Percentiles rank a stretch among this genome's conserved stretches.
phyloP scores from a whole-genome alignment of 1,284 basidiomycete species.

The Tremellales sp. region DNA sequence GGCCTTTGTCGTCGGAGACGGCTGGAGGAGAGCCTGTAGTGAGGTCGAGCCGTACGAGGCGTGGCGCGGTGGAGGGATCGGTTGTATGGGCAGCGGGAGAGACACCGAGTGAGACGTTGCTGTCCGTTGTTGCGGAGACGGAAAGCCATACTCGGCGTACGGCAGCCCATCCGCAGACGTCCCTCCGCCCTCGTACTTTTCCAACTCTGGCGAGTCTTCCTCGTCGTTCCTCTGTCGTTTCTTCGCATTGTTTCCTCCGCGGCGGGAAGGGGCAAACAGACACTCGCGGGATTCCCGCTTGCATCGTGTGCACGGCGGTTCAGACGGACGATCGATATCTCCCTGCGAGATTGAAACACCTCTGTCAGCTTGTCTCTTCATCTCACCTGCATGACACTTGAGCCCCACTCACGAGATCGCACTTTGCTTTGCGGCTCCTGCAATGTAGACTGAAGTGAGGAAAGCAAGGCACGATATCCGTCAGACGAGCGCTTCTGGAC shows the following conservation, averaged over 20 bases:
- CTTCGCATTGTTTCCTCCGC: slow-evolving; percentile 43
- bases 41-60: slow-evolving; percentile 11
- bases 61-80: neutral
- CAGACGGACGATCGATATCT: slow-evolving; percentile 49
- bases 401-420: slow-evolving; percentile 32
- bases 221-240: slow-evolving; percentile 14
- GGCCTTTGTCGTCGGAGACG: slow-evolving; percentile 1
- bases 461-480: neutral
- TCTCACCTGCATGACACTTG: neutral
- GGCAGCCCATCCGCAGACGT: too few species aligned
- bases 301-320: slow-evolving; percentile 50
- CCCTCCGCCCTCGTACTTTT: too few species aligned
- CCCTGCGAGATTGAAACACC: slow-evolving; percentile 27
- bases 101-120: too few species aligned
- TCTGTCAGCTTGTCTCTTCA: slow-evolving; percentile 5
- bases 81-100: too few species aligned
- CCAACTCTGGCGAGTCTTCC: slow-evolving; percentile 8
- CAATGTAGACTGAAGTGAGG: slow-evolving; percentile 31
- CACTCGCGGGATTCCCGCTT: slow-evolving; percentile 50
- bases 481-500: neutral
- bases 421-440: slow-evolving; percentile 40
- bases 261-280: slow-evolving; percentile 45
- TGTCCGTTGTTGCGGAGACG: too few species aligned
- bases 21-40: slow-evolving; percentile 12
- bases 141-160: too few species aligned